phyloP scores from a whole-genome alignment of 179 eudicot genomes.

The Drosera spatulata region DNA sequence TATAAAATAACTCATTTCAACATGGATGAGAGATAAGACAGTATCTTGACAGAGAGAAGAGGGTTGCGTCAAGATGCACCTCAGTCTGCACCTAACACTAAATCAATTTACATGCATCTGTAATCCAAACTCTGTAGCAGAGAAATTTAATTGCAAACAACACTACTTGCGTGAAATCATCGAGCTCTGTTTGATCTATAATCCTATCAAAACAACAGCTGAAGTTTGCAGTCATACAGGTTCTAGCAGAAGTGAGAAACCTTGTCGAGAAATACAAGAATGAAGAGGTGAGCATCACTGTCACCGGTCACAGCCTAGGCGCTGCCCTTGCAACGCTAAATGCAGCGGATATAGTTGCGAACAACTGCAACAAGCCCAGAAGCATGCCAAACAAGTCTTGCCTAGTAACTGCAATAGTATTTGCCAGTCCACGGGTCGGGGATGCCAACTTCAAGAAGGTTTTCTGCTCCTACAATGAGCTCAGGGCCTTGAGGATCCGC shows the following conservation, averaged over 20 bases:
- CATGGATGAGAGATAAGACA: too few relatives aligned
- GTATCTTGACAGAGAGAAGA: too few relatives aligned
- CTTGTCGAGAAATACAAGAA: conserved; percentile 57
- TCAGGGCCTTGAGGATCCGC: conserved; percentile 30
- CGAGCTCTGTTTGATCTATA: too few relatives aligned
- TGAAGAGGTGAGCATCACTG: conserved; percentile 65
- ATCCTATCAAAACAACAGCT: too few relatives aligned
- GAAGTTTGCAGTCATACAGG: conserved; percentile 18
- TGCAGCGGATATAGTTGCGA: conserved; percentile 56
- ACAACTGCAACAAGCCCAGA: conserved; percentile 31
- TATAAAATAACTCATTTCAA: too few relatives aligned
- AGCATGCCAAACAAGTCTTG: conserved; percentile 17
- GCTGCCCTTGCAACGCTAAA: conserved; percentile 72
- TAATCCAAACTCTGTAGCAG: too few relatives aligned
- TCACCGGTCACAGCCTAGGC: conserved; percentile 74
- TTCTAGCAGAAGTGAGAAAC: conserved; percentile 44
- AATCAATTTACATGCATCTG: too few relatives aligned
- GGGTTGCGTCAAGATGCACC: too few relatives aligned
- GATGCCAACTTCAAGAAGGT: conserved; percentile 35
- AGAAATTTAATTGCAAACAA: too few relatives aligned
- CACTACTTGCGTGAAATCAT: too few relatives aligned
- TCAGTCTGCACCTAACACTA: too few relatives aligned
- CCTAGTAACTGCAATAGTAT: conserved; percentile 53
- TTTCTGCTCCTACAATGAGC: conserved; percentile 15
- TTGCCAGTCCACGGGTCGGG: conserved; percentile 75